Evolutionary conservation across 441 rosid genomes (phyloP).

Genomic region (Omphalea diandra): DNA sequence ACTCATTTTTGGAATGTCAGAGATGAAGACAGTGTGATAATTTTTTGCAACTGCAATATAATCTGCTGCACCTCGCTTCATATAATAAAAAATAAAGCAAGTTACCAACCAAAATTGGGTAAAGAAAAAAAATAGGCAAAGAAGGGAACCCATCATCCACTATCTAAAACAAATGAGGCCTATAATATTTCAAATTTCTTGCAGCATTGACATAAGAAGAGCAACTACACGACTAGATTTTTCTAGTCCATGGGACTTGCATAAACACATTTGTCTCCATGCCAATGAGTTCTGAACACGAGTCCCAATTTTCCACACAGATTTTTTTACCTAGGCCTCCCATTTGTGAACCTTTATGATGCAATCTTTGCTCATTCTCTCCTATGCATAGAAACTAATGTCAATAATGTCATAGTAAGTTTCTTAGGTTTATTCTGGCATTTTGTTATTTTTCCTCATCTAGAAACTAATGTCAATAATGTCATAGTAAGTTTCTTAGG

Average conservation of each 20-base stretch:
- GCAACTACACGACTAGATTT: conserved; percentile 3
- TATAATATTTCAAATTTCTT: background rate
- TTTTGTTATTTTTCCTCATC: background rate
- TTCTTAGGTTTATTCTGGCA: too few species aligned
- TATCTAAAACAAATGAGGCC: background rate
- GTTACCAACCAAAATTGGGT: background rate
- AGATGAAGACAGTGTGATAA: conserved; percentile 79
- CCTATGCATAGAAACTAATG: too few species aligned
- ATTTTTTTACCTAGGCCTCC: background rate
- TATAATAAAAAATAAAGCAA: background rate
- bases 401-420: too few species aligned
- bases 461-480: too few species aligned
- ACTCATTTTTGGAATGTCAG: conserved; percentile 80
- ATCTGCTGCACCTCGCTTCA: conserved; percentile 91
- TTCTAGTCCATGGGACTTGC: background rate
- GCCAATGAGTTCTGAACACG: background rate
- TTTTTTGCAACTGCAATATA: conserved; percentile 80
- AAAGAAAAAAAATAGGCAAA: background rate
- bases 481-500: too few species aligned
- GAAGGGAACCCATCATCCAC: background rate
- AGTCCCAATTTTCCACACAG: background rate
- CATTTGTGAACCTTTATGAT: conserved; percentile 3
- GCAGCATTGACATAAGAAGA: background rate
- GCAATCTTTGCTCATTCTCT: background rate
- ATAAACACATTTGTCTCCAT: background rate